Base-by-base conservation (phyloP, 805 yeast genomes). In the Yarrowia sp. region DNA sequence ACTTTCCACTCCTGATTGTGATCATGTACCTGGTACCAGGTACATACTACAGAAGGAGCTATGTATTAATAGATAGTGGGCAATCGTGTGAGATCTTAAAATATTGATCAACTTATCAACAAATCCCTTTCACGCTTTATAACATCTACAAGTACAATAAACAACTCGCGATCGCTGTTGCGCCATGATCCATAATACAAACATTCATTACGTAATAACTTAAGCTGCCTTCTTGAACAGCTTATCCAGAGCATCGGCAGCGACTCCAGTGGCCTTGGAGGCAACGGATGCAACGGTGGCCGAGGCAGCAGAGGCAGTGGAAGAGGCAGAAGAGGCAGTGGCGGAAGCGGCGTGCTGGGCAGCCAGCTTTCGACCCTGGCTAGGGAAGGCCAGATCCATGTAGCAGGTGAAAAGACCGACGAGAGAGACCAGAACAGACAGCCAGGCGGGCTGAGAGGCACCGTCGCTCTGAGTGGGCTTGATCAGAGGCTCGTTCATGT, bases 341-440 rank as follows among this genome's bases (percentile, higher is more conserved):
- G 51, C 7, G 1, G 63, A 43, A 21, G 63, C 51, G 8, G 61
- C 44, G 22, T 35, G 43, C 61, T 54, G 44, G 10, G 61, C 44
- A 35, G 61, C 61, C 46, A 54, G 61, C 51, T 58, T 58, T 58
- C 63, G 63, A 21, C 46, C 61, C 32, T 41, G 49, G 41, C 63
- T 71, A 22, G 75, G 75, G 69, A 70, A 69, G 21, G 74, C 73
- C 66, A 76, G 72, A 67, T 76, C 78, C 70, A 70, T 67, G 68
- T 76, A 76, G 40, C 74, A 67, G 40, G 74, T 70, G 9, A 66
- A 51, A n/a, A 76, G 59, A 43, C 76, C 73, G n/a, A 74, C 70
- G n/a, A 72, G 21, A 8, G 76, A 70, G 12, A 75, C 73, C 28
- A 68, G 38, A 4, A 74, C 59, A 17, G 70, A 63, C 65, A 72